phyloP scores from a whole-genome alignment of 495 filamentous ascomycete genomes.

The Emericellopsis terricola region DNA sequence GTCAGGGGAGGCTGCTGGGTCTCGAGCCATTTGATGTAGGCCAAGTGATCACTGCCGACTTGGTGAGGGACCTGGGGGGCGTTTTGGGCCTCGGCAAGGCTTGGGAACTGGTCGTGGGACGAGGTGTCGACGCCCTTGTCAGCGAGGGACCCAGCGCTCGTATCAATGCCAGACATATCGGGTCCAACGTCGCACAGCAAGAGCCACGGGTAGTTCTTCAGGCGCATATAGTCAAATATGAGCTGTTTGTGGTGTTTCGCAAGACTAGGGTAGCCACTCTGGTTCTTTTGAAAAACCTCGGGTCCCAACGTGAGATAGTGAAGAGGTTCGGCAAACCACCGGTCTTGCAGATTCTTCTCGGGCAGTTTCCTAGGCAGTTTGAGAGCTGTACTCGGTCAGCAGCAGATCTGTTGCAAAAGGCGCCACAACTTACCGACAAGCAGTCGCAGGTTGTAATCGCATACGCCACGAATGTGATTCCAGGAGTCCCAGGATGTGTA shows the following conservation, averaged over 20 bases:
- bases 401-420: background rate
- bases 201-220: conserved; percentile 64
- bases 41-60: conserved; percentile 37
- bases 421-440: conserved; percentile 57
- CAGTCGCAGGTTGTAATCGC: conserved; percentile 67
- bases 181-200: conserved; percentile 63
- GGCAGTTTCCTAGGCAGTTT: conserved; percentile 66
- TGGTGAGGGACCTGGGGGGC: too few species aligned
- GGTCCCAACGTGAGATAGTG: conserved; percentile 55
- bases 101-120: conserved; percentile 32
- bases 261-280: conserved; percentile 67
- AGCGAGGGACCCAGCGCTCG: conserved; percentile 18
- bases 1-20: conserved; percentile 50
- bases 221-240: conserved; percentile 67
- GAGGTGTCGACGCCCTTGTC: conserved; percentile 18
- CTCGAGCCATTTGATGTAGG: conserved; percentile 72
- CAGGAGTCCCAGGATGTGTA: conserved; percentile 85
- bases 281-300: conserved; percentile 57
- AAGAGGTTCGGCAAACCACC: conserved; percentile 92
- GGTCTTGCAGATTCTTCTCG: conserved; percentile 47
- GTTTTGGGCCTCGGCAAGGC: conserved; percentile 40
- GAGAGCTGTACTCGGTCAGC: conserved; percentile 34
- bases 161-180: conserved; percentile 21
- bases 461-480: conserved; percentile 71
- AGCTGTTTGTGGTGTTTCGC: conserved; percentile 61